Evolutionary conservation across 441 rosid genomes (phyloP).

Genomic region (Corymbia citriodora): DNA sequence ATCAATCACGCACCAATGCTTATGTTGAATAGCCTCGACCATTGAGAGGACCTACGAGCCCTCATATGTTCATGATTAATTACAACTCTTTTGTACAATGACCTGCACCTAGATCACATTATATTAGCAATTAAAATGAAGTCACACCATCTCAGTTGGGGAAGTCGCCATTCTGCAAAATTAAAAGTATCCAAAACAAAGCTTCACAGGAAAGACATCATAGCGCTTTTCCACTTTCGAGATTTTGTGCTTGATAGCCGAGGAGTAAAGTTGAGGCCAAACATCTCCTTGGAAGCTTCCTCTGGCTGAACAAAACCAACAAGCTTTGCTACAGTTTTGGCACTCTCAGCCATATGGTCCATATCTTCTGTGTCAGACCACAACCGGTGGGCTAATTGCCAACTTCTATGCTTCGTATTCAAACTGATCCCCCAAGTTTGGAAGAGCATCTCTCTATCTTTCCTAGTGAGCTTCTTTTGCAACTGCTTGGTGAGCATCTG

Average conservation of each 20-base stretch:
- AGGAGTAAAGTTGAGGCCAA: slow-evolving; percentile 70
- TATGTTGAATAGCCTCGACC: not conserved
- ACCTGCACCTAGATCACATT: not conserved
- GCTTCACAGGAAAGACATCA: slow-evolving; percentile 34
- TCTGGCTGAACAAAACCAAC: slow-evolving; percentile 60
- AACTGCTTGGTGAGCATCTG: slow-evolving; percentile 59
- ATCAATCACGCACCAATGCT: not conserved
- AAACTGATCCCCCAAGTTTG: slow-evolving; percentile 70
- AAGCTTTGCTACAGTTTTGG: slow-evolving; percentile 64
- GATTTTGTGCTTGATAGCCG: slow-evolving; percentile 21
- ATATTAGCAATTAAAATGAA: not conserved
- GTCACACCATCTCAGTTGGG: not conserved
- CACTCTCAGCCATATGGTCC: slow-evolving; percentile 71
- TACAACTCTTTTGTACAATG: not conserved
- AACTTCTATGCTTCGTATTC: slow-evolving; percentile 57
- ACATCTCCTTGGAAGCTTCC: slow-evolving; percentile 65
- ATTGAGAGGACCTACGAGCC: not conserved
- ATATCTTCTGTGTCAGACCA: slow-evolving; percentile 63
- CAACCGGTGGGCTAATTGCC: slow-evolving; percentile 43
- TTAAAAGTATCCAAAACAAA: not conserved
- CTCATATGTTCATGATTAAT: not conserved
- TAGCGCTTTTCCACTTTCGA: slow-evolving; percentile 44
- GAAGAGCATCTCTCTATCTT: slow-evolving; percentile 63
- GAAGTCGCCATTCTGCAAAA: not conserved
- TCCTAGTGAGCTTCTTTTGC: slow-evolving; percentile 51